These are phyloP conservation scores for Cryptosporidium parvum DNA, from an alignment of 169 alveolate genomes.

Conservation along the genomic window DNA sequence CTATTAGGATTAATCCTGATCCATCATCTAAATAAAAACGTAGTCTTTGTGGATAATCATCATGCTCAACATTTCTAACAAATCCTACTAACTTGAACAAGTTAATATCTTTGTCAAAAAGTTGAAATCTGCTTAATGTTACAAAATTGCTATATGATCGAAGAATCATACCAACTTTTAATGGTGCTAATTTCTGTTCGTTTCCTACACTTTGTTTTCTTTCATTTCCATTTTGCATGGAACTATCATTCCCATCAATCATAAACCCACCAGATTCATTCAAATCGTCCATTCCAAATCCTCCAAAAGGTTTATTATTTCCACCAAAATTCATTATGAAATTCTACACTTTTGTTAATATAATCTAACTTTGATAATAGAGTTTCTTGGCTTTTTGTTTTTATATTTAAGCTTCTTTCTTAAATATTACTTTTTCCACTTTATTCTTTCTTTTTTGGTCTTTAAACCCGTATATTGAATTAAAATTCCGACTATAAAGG, in stretches of 20 bases:
- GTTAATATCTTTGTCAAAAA: slow-evolving; percentile 48
- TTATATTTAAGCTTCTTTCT: not conserved
- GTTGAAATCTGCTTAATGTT: slow-evolving; percentile 59
- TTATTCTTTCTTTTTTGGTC: not conserved
- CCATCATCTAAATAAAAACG: slow-evolving; percentile 76
- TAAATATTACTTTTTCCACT: not conserved
- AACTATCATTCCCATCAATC: slow-evolving; percentile 32
- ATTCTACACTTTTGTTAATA: not conserved
- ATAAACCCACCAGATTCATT: slow-evolving; percentile 64
- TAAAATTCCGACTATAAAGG: too few species aligned
- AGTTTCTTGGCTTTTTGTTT: too few species aligned
- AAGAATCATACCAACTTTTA: slow-evolving; percentile 54
- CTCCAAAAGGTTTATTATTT: slow-evolving; percentile 45
- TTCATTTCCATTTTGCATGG: slow-evolving; percentile 12
- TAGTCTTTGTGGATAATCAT: slow-evolving; percentile 72
- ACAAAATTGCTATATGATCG: slow-evolving; percentile 55
- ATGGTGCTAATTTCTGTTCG: slow-evolving; percentile 69
- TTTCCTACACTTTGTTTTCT: slow-evolving; percentile 9
- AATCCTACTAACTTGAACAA: slow-evolving; percentile 62
- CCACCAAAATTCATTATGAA: slow-evolving; percentile 57
- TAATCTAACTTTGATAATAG: too few species aligned
- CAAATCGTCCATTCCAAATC: slow-evolving; percentile 52
- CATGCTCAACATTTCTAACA: slow-evolving; percentile 62
- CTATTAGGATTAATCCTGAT: slow-evolving; percentile 55
- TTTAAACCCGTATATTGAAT: not conserved